Evolutionary conservation across 1,284 basidiomycete genomes (phyloP).

Genomic region (Cutaneotrichosporon daszewskae): DNA sequence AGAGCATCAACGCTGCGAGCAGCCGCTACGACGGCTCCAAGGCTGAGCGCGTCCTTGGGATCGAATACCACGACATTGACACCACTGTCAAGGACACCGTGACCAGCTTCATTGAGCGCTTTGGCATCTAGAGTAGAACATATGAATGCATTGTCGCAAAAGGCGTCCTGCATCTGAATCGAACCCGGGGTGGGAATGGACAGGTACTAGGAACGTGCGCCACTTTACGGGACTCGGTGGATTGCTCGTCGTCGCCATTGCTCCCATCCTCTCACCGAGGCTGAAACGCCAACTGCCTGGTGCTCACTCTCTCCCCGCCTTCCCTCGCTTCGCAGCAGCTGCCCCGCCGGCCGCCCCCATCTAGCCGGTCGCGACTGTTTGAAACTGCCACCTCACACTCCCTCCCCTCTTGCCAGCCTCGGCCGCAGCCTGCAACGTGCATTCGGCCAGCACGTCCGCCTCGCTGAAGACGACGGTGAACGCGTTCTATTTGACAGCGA

Average conservation of each 20-base stretch:
- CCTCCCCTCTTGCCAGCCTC: constrained; percentile 5
- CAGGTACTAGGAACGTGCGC: too few relatives aligned
- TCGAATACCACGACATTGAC: constrained; percentile 34
- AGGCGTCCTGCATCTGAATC: too few relatives aligned
- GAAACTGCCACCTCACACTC: constrained; percentile 4
- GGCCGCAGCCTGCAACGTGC: constrained; percentile 7
- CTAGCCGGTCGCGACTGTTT: too few relatives aligned
- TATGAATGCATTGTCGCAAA: too few relatives aligned
- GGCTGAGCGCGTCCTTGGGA: constrained; percentile 32
- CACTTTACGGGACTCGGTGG: too few relatives aligned
- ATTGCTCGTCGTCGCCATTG: too few relatives aligned
- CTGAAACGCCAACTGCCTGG: too few relatives aligned
- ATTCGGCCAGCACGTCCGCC: constrained; percentile 9
- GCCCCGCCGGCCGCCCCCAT: too few relatives aligned
- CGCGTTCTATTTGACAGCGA: background rate
- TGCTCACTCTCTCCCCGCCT: too few relatives aligned
- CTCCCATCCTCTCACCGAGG: too few relatives aligned
- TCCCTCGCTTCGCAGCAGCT: too few relatives aligned
- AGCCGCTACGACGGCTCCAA: constrained; percentile 31
- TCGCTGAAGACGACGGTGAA: constrained; percentile 7
- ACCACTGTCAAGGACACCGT: constrained; percentile 33
- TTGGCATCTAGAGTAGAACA: constrained; percentile 19
- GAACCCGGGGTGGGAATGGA: too few relatives aligned
- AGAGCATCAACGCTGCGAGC: constrained; percentile 20
- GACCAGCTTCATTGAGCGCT: constrained; percentile 30